Percentiles rank a stretch among this genome's conserved stretches.
These are phyloP conservation scores for Cardamine resedifolia DNA, from an alignment of 345 rosid genomes.

Conservation along the genomic window DNA sequence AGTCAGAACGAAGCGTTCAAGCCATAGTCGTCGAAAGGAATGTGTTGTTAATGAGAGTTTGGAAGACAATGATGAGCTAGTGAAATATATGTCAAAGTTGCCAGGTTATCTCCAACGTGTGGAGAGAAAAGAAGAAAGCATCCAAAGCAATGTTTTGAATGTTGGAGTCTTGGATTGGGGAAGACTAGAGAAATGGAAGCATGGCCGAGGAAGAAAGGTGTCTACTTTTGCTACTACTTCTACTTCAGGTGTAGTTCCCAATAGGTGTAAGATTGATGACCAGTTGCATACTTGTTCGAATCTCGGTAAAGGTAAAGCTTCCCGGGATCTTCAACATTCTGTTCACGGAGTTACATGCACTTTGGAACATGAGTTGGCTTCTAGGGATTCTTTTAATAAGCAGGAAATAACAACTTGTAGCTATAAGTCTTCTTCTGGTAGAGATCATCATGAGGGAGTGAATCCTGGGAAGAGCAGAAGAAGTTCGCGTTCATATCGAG, in stretches of 20 bases:
- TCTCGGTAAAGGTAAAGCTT: conserved; percentile 36
- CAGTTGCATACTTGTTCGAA: conserved; percentile 33
- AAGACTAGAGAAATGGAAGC: conserved; percentile 66
- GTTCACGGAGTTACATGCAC: conserved; percentile 34
- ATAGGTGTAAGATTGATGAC: conserved; percentile 23
- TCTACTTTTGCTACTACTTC: conserved; percentile 22
- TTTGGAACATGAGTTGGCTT: conserved; percentile 46
- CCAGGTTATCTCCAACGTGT: conserved; percentile 66
- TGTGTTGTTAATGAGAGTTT: conserved; percentile 35
- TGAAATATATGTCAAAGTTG: conserved; percentile 78
- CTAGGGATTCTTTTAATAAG: conserved; percentile 44
- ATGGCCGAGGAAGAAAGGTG: conserved; percentile 36
- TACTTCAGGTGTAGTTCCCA: conserved; percentile 35
- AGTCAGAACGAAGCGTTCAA: conserved; percentile 37
- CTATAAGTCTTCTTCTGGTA: conserved; percentile 37
- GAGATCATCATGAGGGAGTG: background rate
- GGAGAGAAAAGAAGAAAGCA: conserved; percentile 46
- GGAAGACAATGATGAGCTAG: conserved; percentile 59
- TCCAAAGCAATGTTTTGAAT: conserved; percentile 65
- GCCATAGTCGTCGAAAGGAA: conserved; percentile 32
- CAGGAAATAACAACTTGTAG: conserved; percentile 39
- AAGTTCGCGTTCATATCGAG: conserved; percentile 28
- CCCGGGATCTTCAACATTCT: conserved; percentile 45
- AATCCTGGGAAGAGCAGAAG: conserved; percentile 17
- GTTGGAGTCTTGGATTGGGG: conserved; percentile 93